Base-by-base conservation (phyloP, 2,329 filamentous ascomycete genomes). In the Penicillium concentricum region DNA sequence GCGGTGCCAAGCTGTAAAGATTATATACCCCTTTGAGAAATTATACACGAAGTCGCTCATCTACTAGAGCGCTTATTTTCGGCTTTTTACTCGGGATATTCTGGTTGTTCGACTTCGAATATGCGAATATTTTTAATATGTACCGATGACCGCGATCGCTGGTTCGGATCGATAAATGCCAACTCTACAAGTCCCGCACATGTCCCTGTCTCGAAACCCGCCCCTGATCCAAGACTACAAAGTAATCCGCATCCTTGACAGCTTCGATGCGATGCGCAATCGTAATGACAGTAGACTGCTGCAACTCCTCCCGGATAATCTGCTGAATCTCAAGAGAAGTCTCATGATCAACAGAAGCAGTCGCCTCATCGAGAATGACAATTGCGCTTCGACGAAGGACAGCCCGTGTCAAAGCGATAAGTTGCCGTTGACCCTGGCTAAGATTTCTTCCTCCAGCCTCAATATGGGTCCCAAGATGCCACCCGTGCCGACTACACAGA, bases 1-100 rank as follows among this genome's bases (percentile, higher is more conserved):
- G 80, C 69, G 90, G 91, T 83, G 84, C 90, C 67, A 96, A 96
- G 84, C 80, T 96, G 79, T 67, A 62, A 63, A 66, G 42, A 60
- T 35, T 92, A 86, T 81, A 76, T 67, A 69, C 67, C 67, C 67
- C 35, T 28, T 57, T 62, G 51, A 54, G 30, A 47, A 37, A 37
- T 42, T 47, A 43, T 44, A 57, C 37, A 54, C 54, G 61, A 18
- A 61, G 28, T 18, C 32, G 22, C 20, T 51, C 39, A 22, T 34
- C 34, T 38, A n/a, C 18, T 6, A 44, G 35, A 24, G 45, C 38
- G 24, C 5, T 49, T 22, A 35, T 45, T 18, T 37, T n/a, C 18
- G 9, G 24, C 44, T 24, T n/a, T 18, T 9, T 7, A 20, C 15
- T 18, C 18, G 15, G 32, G 4, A 3, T 15, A 28, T 32, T 8